Evolutionary conservation across 805 yeast species (phyloP), one percentile per base, ranked within the genome.

Genomic region (Candida quercuum): DNA sequence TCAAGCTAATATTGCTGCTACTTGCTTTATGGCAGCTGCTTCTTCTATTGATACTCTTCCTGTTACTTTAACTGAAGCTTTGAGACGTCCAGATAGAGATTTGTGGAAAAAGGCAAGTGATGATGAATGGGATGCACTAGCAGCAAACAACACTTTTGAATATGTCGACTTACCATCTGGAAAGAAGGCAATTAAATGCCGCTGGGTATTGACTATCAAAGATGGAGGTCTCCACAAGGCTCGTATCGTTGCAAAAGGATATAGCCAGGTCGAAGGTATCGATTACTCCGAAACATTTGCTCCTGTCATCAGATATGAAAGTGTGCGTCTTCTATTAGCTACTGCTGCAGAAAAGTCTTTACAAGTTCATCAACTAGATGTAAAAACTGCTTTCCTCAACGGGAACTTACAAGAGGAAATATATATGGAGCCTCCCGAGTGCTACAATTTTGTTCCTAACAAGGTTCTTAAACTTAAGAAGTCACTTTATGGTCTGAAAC

Each of bases 271-370:
- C 6, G 40, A 38, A n/a, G 59, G 57, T 14, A 38, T 54, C 18
- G 54, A 54, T 35, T 56, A 51, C 33, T 25, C 38, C 4, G 58
- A 47, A 32, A 51, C 53, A 2, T 54, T 51, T 39, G 51, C 60
- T n/a, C 56, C 58, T 9, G 59, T 53, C 18, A 40, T 51, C 16
- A 37, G 52, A 4, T 48, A 46, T 40, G 52, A 52, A 12, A 35
- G 41, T 5, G 43, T 42, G 20, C 30, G 43, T 3, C n/a, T 46
- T 2, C 33, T 42, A 6, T 16, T 47, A n/a, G n/a, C 3, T 22
- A 22, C 24, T 22, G 24, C 24, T 22, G 8, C 24, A 9, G 24
- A 22, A 11, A 22, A 22, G 11, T 22, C 11, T 9, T 22, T 22
- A 22, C 8, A 11, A 11, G 11, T 22, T 9, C 11, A 22, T 22